phyloP scores from a whole-genome alignment of 768 basidiomycete genomes.

The Naganishia onofrii region DNA sequence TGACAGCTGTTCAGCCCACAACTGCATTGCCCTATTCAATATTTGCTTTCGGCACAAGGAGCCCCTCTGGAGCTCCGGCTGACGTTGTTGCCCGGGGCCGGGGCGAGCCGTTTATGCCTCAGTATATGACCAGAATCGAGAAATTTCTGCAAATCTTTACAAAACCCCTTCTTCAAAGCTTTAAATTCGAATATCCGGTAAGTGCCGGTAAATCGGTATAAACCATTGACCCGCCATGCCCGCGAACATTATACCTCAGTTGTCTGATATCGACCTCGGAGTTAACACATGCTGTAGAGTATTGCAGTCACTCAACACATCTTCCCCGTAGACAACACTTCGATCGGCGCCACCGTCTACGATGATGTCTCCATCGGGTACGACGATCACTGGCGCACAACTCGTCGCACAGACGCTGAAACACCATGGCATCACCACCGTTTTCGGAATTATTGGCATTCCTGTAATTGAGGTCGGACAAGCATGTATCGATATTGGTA shows the following conservation, averaged over 20 bases:
- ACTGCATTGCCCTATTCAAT: not conserved
- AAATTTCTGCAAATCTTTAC: no score
- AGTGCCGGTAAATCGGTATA: no score
- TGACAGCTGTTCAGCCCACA: not conserved
- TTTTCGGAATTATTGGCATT: slow-evolving; percentile 39
- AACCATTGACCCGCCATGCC: no score
- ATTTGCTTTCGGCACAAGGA: not conserved
- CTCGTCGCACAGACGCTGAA: slow-evolving; percentile 33
- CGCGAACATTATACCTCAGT: no score
- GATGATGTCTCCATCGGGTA: not conserved
- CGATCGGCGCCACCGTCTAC: not conserved
- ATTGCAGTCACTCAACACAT: no score
- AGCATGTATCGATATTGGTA: slow-evolving; percentile 37
- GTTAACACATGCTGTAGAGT: no score
- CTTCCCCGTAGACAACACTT: not conserved
- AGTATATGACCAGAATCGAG: no score
- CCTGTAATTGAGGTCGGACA: slow-evolving; percentile 37
- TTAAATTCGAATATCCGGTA: no score
- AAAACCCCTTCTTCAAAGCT: no score
- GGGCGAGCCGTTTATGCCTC: no score
- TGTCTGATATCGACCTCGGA: no score
- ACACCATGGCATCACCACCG: slow-evolving; percentile 29
- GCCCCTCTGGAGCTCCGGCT: not conserved
- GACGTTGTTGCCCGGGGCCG: no score
- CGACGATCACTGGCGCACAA: slow-evolving; percentile 18